Evolutionary conservation across 1,284 basidiomycete species (phyloP).

Genomic region (Pholiota adiposa): DNA sequence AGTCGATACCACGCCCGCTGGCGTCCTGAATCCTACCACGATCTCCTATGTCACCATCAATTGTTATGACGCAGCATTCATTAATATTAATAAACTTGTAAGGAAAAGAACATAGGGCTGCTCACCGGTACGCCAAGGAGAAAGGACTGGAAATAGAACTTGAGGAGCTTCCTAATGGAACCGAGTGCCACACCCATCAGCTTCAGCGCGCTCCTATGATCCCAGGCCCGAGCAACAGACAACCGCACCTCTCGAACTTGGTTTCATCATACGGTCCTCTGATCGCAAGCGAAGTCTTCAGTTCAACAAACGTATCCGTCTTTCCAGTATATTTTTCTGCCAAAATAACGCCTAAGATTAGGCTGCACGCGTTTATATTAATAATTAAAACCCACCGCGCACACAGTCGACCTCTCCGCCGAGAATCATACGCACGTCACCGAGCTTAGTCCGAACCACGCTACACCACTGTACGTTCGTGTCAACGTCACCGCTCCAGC

Average conservation of each 20-base stretch:
- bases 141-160: conserved; percentile 96
- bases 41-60: conserved; percentile 60
- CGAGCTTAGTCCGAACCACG: conserved; percentile 89
- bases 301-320: conserved; percentile 79
- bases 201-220: background rate
- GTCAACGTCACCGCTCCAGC: conserved; percentile 89
- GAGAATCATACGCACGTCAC: conserved; percentile 79
- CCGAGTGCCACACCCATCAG: conserved; percentile 10
- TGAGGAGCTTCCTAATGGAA: conserved; percentile 78
- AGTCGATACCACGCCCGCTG: conserved; percentile 66
- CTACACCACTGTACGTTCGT: conserved; percentile 97
- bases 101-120: conserved; percentile 16
- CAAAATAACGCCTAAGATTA: conserved; percentile 10
- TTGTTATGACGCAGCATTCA: background rate
- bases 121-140: conserved; percentile 88
- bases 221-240: background rate
- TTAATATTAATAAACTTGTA: conserved; percentile 13
- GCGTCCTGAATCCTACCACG: conserved; percentile 91
- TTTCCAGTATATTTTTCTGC: conserved; percentile 61
- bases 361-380: background rate
- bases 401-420: conserved; percentile 98
- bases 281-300: conserved; percentile 91
- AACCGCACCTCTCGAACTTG: conserved; percentile 80
- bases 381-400: conserved; percentile 50
- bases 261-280: conserved; percentile 69